Conservation (phyloP, 2,329 filamentous ascomycete species). For the Penicillium hordei region DNA sequence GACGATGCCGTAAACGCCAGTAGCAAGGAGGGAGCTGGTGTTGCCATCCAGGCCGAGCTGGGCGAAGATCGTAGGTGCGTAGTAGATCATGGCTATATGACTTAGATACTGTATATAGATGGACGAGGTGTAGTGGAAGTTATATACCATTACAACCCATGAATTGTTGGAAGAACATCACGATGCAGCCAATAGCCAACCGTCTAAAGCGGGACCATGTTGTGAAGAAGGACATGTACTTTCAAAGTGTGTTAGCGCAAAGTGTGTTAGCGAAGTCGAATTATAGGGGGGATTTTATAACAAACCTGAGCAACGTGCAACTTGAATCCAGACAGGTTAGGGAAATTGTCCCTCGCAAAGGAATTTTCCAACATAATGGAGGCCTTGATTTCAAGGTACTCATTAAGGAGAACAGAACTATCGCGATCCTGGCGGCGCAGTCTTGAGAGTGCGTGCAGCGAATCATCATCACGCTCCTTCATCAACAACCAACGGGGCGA, state of each 20-base stretch:
- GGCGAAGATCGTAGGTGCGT: slow-evolving; percentile 49
- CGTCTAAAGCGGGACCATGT: slow-evolving; percentile 40
- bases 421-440: slow-evolving; percentile 49
- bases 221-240: slow-evolving; percentile 37
- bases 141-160: slow-evolving; percentile 47
- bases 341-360: slow-evolving; percentile 33
- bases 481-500: slow-evolving; percentile 57
- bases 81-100: slow-evolving; percentile 48
- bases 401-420: slow-evolving; percentile 50
- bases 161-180: slow-evolving; percentile 50
- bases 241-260: slow-evolving; percentile 9
- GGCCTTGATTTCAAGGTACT: slow-evolving; percentile 54
- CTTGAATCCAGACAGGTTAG: slow-evolving; percentile 28
- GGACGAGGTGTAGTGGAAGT: neutral
- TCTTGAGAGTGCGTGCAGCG: slow-evolving; percentile 47
- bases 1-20: slow-evolving; percentile 42
- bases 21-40: slow-evolving; percentile 38
- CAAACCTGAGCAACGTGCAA: slow-evolving; percentile 36
- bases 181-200: slow-evolving; percentile 40
- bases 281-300: neutral
- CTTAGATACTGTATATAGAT: neutral
- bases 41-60: slow-evolving; percentile 45
- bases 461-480: slow-evolving; percentile 51
- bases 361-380: slow-evolving; percentile 39
- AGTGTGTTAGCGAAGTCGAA: neutral